phyloP scores from a whole-genome alignment of 805 yeast genomes.

The Yamadazyma scolyti region DNA sequence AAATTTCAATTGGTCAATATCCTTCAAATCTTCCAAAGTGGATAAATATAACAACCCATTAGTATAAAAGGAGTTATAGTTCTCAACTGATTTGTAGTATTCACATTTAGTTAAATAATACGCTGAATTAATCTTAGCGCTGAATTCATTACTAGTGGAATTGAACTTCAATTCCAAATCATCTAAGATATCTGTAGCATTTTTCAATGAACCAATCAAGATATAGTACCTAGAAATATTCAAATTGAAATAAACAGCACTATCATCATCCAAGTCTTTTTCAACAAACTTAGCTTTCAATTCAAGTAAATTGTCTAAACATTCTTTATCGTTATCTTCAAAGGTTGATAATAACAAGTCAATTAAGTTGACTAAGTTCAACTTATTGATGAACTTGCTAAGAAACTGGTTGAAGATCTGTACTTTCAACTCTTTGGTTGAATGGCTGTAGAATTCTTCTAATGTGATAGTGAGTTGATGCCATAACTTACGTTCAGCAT shows the following conservation, averaged over 20 bases:
- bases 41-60: slow-evolving; percentile 76
- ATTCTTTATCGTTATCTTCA: slow-evolving; percentile 19
- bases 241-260: slow-evolving; percentile 41
- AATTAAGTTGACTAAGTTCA: slow-evolving; percentile 77
- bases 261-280: slow-evolving; percentile 50
- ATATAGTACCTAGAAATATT: slow-evolving; percentile 76
- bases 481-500: slow-evolving; percentile 89
- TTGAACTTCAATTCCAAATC: slow-evolving; percentile 43
- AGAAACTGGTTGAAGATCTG: slow-evolving; percentile 72
- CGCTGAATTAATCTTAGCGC: slow-evolving; percentile 69
- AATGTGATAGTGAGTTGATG: slow-evolving; percentile 81
- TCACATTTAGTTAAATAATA: slow-evolving; percentile 79
- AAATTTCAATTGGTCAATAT: slow-evolving; percentile 41
- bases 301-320: slow-evolving; percentile 34
- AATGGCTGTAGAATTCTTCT: slow-evolving; percentile 47
- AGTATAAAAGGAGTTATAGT: slow-evolving; percentile 77
- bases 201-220: slow-evolving; percentile 45
- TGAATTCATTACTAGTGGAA: slow-evolving; percentile 26
- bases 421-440: slow-evolving; percentile 47
- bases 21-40: slow-evolving; percentile 37
- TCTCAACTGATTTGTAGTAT: slow-evolving; percentile 67
- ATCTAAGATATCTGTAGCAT: slow-evolving; percentile 68
- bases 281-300: slow-evolving; percentile 29
- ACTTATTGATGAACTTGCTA: slow-evolving; percentile 57
- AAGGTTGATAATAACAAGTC: slow-evolving; percentile 63